Base-by-base conservation (phyloP, 306 rosid genomes). In the Acacia melanoxylon region DNA sequence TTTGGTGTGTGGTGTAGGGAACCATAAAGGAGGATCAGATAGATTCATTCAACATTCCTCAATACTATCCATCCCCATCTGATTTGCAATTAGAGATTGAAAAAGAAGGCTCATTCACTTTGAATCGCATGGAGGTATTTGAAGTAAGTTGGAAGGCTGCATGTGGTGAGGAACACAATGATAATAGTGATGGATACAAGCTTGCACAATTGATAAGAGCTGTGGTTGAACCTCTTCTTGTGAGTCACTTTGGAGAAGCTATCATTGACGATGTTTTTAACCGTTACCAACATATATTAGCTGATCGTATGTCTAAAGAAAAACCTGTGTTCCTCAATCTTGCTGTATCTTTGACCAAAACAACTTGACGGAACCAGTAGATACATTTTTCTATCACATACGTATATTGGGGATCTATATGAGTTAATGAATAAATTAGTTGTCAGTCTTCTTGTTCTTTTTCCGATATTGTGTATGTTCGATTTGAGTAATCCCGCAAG, bases 251-350 rank as follows among this genome's bases (percentile, higher is more conserved):
- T 27, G 90, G 89, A 24, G 86, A 86, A 74, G 83, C 59, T 13
- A 83, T 86, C 17, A 86, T 88, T 17, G 90, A 90, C 5, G 83
- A 86, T 20, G 74, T 88, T 56, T 90, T 88, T 20, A 4, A 16
- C 9, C 76, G 86, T 3, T 83, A 82, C 22, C 85, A 52, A 46
- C 11, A 81, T 16, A 84, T 86, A 56, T 10, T 88, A 35, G 68
- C 51, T 6, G 71, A 84, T 52, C 68, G 67, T 8, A 84, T 90
- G 88, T 74, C 82, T 1, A 84, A 88, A 80, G 91, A 90, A 75
- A 82, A 72, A 62, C 78, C 83, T 1, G 37, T 24, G 17, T 84
- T 86, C 48, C 9, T 82, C 78, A 90, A 84, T 68, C 49, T 85
- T 12, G 73, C 51, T 58, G 27, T 85, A 72, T 85, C 88, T 8